Percentiles rank a stretch among this genome's conserved stretches.
phyloP scores from a whole-genome alignment of 2,329 filamentous ascomycete species.

The Penicillium oxalicum region DNA sequence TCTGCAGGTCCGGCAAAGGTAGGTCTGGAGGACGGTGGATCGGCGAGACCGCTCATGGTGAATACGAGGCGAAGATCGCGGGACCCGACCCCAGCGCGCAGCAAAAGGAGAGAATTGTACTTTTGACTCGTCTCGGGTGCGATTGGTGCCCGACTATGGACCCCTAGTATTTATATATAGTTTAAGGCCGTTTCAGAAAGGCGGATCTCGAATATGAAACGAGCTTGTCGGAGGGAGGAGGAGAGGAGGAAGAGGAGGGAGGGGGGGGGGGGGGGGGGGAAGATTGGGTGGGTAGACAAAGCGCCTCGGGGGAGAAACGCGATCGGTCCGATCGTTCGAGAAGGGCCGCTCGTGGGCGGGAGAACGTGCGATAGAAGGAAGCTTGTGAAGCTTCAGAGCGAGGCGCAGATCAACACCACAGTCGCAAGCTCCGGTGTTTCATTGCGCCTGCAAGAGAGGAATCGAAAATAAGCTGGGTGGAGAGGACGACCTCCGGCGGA shows the following conservation, averaged over 20 bases:
- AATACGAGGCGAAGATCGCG: constrained; percentile 14
- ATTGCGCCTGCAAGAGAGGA: constrained; percentile 21
- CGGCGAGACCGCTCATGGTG: constrained; percentile 39
- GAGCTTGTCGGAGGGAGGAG: not conserved
- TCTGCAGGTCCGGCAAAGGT: constrained; percentile 40
- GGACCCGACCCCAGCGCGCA: not conserved
- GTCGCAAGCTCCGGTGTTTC: constrained; percentile 22
- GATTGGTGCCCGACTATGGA: constrained; percentile 1
- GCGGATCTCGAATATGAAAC: not conserved
- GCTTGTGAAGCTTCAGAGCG: constrained; percentile 16
- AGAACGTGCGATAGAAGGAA: constrained; percentile 24
- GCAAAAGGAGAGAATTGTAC: not conserved
- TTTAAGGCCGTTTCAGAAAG: not conserved
- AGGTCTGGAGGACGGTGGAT: constrained; percentile 38
- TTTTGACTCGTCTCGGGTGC: not conserved
- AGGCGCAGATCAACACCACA: constrained; percentile 29
- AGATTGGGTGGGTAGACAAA: not conserved
- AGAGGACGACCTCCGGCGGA: constrained; percentile 3
- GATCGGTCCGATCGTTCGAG: constrained; percentile 14
- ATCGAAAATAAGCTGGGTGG: constrained; percentile 1
- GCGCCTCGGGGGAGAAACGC: constrained; percentile 4
- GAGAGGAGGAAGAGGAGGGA: not conserved
- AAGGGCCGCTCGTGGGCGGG: constrained; percentile 17
- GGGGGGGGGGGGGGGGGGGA: not conserved
- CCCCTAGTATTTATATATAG: not conserved